Base-by-base conservation (phyloP, 2,329 filamentous ascomycete species). In the Fusarium metavorans region DNA sequence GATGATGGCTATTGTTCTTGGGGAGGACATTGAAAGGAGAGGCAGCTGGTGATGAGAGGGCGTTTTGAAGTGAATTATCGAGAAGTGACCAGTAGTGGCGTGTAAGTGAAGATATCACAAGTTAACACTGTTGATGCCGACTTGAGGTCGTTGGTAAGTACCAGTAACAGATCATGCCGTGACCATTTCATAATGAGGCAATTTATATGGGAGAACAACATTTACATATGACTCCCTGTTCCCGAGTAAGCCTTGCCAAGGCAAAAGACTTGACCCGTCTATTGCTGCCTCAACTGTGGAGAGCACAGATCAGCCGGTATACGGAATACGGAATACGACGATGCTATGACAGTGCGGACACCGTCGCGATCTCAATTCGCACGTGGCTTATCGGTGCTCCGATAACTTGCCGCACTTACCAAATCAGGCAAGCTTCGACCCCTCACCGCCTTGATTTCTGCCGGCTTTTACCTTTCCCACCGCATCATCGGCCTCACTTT, bases 371-470 rank as follows among this genome's bases (percentile, higher is more conserved):
- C 10, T 6, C 48, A 75, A 70, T 72, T 66, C 66, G 32, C 71
- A 76, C 68, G 34, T 63, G 18, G n/a, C 34, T 71, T 50, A 70
- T 67, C 67, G 50, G 41, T 20, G 18, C 20, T 57, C 39, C 45
- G 56, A 67, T 71, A 72, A 64, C 27, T 16, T 4, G 14, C 45
- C 23, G 45, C 9, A 60, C 56, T 65, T 68, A 16, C 67, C 60
- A 30, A 34, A 74, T 63, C 14, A 41, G 56, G 66, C 35, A 52
- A 68, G 43, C 35, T 25, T 30, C 20, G 4, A 25, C 48, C 23
- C 23, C 66, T 76, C 71, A 77, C 76, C 76, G 76, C 76, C 71
- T 68, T 70, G 54, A n/a, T 60, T 78, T 76, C 75, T 77, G 76
- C 76, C 76, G 62, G 16, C 25, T 27, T 54, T 52, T 10, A 57